Evolutionary conservation across 1,284 basidiomycete genomes (phyloP).

Genomic region (Singerocomus rubriflavus): DNA sequence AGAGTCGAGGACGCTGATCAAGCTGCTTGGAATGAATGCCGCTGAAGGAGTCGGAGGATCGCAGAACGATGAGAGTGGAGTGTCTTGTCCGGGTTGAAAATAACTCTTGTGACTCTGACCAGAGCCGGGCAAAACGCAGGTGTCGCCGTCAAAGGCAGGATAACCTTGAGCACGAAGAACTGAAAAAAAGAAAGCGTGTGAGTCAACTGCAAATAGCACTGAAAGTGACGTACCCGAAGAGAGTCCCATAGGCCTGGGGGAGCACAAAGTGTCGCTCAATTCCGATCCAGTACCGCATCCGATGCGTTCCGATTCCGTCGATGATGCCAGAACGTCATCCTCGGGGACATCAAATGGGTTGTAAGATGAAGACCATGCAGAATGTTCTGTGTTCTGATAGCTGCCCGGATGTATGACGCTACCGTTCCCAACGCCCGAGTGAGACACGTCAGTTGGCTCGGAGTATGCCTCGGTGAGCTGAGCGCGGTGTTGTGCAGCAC

Average conservation of each 20-base stretch:
- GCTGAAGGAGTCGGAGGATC: slow-evolving; percentile 44
- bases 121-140: slow-evolving; percentile 23
- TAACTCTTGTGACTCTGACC: slow-evolving; percentile 15
- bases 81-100: slow-evolving; percentile 27
- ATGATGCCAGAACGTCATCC: slow-evolving; percentile 19
- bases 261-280: slow-evolving; percentile 14
- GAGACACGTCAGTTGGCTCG: slow-evolving; percentile 15
- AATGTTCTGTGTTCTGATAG: slow-evolving; percentile 17
- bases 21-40: slow-evolving; percentile 55
- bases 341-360: slow-evolving; percentile 31
- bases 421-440: slow-evolving; percentile 7
- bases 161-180: slow-evolving; percentile 38
- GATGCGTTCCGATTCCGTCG: slow-evolving; percentile 13
- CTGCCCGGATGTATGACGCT: slow-evolving; percentile 5
- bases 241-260: slow-evolving; percentile 37
- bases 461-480: slow-evolving; percentile 42
- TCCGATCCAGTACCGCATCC: slow-evolving; percentile 10
- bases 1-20: slow-evolving; percentile 56
- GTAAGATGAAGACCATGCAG: slow-evolving; percentile 28
- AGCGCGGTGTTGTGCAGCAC: slow-evolving; percentile 48
- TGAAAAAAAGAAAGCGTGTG: slow-evolving; percentile 16
- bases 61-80: slow-evolving; percentile 51
- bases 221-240: slow-evolving; percentile 39
- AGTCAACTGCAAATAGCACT: slow-evolving; percentile 11
- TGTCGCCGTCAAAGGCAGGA: slow-evolving; percentile 43